Evolutionary conservation across 2,329 filamentous ascomycete genomes (phyloP).

Genomic region (Xylariaceae sp.): DNA sequence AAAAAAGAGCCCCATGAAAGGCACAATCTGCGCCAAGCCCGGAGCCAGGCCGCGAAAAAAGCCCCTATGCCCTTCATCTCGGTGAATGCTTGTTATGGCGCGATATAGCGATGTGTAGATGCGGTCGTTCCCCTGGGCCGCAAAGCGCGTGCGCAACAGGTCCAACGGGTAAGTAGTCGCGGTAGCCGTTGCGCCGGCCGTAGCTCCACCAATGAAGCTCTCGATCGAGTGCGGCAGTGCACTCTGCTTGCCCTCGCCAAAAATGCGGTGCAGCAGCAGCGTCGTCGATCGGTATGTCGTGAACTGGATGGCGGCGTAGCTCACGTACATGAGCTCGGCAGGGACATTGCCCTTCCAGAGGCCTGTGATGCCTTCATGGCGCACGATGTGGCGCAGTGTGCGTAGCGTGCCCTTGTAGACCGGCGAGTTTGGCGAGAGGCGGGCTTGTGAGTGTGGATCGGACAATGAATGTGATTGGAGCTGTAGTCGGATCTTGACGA

Average conservation of each 20-base stretch:
- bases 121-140: constrained; percentile 78
- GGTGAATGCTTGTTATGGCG: constrained; percentile 68
- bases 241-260: constrained; percentile 31
- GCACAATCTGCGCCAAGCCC: constrained; percentile 81
- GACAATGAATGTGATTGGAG: constrained; percentile 83
- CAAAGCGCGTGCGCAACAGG: constrained; percentile 88
- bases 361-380: constrained; percentile 75
- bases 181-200: constrained; percentile 78
- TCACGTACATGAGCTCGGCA: constrained; percentile 89
- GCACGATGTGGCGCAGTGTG: constrained; percentile 72
- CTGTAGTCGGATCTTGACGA: constrained; percentile 96
- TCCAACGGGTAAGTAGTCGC: constrained; percentile 87
- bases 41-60: constrained; percentile 88
- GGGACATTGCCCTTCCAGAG: constrained; percentile 99
- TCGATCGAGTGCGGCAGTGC: constrained; percentile 62
- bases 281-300: constrained; percentile 76
- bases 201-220: constrained; percentile 78
- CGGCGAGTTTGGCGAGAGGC: constrained; percentile 38
- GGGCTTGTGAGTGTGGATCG: constrained; percentile 60
- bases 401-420: constrained; percentile 71
- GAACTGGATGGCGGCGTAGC: constrained; percentile 88
- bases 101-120: constrained; percentile 71
- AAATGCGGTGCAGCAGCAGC: constrained; percentile 56
- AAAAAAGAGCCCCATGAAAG: constrained; percentile 98
- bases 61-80: constrained; percentile 69